These are phyloP conservation scores for Yarrowia sp. DNA, from an alignment of 805 yeast species.

Conservation along the genomic window DNA sequence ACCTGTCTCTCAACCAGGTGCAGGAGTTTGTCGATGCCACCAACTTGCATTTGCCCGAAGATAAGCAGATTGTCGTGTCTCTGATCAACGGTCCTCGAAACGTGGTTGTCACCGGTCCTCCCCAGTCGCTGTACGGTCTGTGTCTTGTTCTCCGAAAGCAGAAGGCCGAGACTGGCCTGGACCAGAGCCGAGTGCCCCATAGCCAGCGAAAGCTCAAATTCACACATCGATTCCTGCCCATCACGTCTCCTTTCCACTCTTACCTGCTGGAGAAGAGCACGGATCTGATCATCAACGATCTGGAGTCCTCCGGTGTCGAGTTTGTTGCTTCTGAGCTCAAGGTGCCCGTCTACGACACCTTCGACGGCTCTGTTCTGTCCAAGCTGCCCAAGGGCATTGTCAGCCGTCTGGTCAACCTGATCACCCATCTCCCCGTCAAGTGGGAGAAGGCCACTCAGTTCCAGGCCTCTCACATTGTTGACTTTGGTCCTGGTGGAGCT, in stretches of 20 bases:
- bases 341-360: conserved; percentile 93
- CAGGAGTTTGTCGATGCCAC: conserved; percentile 81
- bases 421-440: conserved; percentile 86
- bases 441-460: conserved; percentile 93
- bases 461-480: conserved; percentile 84
- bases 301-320: conserved; percentile 62
- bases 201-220: conserved; percentile 94
- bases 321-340: conserved; percentile 63
- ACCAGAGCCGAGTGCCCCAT: conserved; percentile 92
- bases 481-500: conserved; percentile 98
- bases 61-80: conserved; percentile 88
- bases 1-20: conserved; percentile 80
- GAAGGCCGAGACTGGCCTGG: conserved; percentile 92
- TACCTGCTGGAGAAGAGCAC: conserved; percentile 79
- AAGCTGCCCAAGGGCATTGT: conserved; percentile 60
- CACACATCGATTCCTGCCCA: conserved; percentile 92
- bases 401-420: conserved; percentile 77
- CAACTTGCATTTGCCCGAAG: conserved; percentile 89
- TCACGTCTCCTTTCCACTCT: conserved; percentile 96
- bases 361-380: conserved; percentile 80
- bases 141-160: conserved; percentile 90
- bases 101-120: conserved; percentile 96
- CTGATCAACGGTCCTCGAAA: conserved; percentile 95
- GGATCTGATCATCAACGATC: conserved; percentile 68
- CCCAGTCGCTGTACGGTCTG: conserved; percentile 95